phyloP scores from a whole-genome alignment of 2,329 filamentous ascomycete species.

The Diaporthe sp. region DNA sequence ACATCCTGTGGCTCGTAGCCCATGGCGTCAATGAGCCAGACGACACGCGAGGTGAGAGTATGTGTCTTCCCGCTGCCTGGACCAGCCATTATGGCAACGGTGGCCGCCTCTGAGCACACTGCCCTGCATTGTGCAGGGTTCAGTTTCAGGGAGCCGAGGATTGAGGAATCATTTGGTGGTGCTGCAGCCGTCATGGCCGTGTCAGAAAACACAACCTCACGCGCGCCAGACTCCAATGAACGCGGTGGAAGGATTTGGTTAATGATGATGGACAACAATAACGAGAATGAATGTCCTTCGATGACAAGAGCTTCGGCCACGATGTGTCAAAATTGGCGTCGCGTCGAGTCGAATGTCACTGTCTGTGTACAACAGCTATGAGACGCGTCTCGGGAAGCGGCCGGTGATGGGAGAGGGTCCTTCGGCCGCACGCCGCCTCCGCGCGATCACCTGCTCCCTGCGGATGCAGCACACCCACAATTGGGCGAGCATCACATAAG shows the following conservation, averaged over 20 bases:
- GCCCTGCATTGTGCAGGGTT: conserved; percentile 70
- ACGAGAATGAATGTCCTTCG: neutral
- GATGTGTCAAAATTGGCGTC: neutral
- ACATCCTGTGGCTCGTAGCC: conserved; percentile 86
- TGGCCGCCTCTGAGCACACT: conserved; percentile 65
- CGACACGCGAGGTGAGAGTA: conserved; percentile 91
- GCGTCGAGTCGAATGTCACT: neutral
- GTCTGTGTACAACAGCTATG: neutral
- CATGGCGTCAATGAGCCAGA: conserved; percentile 83
- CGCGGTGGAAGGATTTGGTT: neutral
- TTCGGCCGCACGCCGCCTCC: neutral
- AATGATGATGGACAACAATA: neutral
- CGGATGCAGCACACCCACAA: neutral
- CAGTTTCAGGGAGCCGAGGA: conserved; percentile 67
- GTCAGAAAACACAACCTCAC: conserved; percentile 27
- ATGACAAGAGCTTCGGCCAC: neutral
- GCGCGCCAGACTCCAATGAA: neutral
- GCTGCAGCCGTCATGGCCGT: conserved; percentile 37
- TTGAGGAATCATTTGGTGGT: conserved; percentile 44
- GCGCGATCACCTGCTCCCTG: conserved; percentile 15
- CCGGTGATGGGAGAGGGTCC: neutral
- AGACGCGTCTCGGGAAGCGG: conserved; percentile 13
- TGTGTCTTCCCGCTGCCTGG: conserved; percentile 91
- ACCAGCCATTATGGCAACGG: conserved; percentile 76
- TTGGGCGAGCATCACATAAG: neutral